These are phyloP conservation scores for Capronia coronata DNA, from an alignment of 2,329 filamentous ascomycete species.

Conservation along the genomic window DNA sequence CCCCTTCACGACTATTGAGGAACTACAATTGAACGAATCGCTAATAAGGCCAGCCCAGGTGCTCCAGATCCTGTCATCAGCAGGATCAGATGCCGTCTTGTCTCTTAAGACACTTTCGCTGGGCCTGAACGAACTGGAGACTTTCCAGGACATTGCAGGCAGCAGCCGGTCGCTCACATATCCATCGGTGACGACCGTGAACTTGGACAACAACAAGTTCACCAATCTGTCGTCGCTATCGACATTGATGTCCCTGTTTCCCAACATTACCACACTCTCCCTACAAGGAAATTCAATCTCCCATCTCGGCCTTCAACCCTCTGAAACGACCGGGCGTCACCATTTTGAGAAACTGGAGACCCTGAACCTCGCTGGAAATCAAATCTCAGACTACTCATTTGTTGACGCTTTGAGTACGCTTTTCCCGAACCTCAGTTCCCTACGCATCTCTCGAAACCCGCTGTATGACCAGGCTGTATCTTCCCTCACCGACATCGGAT, in stretches of 20 bases:
- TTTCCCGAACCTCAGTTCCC: constrained; percentile 66
- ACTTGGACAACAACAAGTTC: constrained; percentile 45
- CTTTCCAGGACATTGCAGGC: constrained; percentile 10
- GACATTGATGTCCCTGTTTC: constrained; percentile 51
- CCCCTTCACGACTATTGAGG: constrained; percentile 39
- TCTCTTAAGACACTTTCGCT: constrained; percentile 21
- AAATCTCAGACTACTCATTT: constrained; percentile 63
- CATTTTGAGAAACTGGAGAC: constrained; percentile 56
- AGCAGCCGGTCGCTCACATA: constrained; percentile 17
- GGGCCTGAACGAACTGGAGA: constrained; percentile 21
- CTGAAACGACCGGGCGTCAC: constrained; percentile 30
- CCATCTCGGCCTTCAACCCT: constrained; percentile 4
- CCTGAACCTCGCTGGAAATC: constrained; percentile 68
- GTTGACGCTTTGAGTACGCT: constrained; percentile 60
- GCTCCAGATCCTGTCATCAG: constrained; percentile 30
- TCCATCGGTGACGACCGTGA: constrained; percentile 44
- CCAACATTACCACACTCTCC: constrained; percentile 44
- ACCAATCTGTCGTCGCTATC: constrained; percentile 35
- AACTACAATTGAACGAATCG: constrained; percentile 62
- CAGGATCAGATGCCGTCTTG: constrained; percentile 13
- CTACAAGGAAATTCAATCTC: constrained; percentile 72
- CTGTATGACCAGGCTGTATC: constrained; percentile 52
- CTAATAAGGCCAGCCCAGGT: constrained; percentile 62
- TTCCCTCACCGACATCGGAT: background rate
- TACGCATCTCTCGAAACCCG: constrained; percentile 82